Conservation (phyloP, 345 rosid species). For the Pseudoturritis turrita region DNA sequence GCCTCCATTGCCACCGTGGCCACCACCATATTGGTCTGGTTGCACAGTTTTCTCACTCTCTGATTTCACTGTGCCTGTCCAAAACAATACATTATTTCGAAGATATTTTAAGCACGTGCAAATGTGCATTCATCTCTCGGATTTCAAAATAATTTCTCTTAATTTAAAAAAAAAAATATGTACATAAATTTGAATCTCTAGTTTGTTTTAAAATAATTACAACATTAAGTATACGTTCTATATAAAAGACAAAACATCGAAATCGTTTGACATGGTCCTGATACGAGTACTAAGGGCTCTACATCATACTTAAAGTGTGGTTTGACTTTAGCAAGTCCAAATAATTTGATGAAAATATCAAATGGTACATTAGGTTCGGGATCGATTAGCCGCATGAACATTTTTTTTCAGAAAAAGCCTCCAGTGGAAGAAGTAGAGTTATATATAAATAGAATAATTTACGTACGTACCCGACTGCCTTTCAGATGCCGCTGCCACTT, state of each 20-base stretch:
- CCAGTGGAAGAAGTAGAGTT: not conserved
- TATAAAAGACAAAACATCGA: not conserved
- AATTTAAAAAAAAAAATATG: not conserved
- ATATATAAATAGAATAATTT: not conserved
- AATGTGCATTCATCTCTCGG: not conserved
- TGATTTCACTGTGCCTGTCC: not conserved
- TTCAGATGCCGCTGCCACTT: constrained; percentile 12
- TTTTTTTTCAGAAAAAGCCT: not conserved
- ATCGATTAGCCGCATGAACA: not conserved
- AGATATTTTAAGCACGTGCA: not conserved
- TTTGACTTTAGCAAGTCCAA: not conserved
- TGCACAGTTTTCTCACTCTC: constrained; percentile 9
- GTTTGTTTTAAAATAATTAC: too few species aligned
- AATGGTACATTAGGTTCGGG: not conserved
- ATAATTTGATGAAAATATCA: not conserved
- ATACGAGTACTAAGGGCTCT: not conserved
- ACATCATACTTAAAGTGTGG: not conserved
- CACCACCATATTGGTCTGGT: not conserved
- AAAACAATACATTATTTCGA: not conserved
- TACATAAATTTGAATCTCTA: not conserved
- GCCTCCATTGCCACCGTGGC: not conserved
- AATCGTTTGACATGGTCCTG: not conserved
- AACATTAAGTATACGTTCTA: not conserved
- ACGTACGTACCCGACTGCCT: constrained; percentile 9
- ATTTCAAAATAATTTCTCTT: not conserved